Evolutionary conservation across 208 protist genomes (phyloP), one percentile per base, ranked within the genome.

Genomic region (Wallacemonas rigidus): DNA sequence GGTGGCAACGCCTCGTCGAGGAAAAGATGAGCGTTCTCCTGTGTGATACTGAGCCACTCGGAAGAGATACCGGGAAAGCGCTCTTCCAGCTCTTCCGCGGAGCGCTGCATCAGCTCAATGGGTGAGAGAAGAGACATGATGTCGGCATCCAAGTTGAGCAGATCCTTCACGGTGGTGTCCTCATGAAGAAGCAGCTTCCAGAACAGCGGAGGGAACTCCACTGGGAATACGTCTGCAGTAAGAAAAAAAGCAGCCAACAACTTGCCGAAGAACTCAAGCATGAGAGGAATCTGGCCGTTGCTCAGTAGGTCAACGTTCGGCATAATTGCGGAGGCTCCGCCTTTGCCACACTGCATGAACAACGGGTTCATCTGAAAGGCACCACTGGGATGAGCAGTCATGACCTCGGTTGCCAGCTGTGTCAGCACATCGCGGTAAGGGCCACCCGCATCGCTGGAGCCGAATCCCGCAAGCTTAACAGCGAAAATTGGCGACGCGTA

Each of bases 211-310:
- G 98, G 92, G 65, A 98, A 84, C 81, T 98, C 88, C 5, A 99
- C 86, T 1, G 95, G 83, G 9, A 99, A 74, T 14, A 98, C 47
- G 58, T 98, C 88, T 43, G 88, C 83, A 6, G 91, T 92, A 38
- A 97, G 64, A 56, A 99, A 94, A 63, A 93, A 96, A 9, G 93
- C 81, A 7, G 95, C 98, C 68, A 99, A 90, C 48, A 99, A 79
- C 75, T 93, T 94, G 15, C 95, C 95, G 53, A 98, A 88, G 75
- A 98, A 98, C 73, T 96, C 86, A 41, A 97, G 87, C 93, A 97
- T 97, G 55, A 92, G 76, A 7, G 83, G 81, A n/a, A 79, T 89
- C 69, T 97, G 92, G 17, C 74, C 81, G 56, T 76, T 88, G 12
- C 72, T 63, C 9, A 87, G 67, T 43, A 93, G 54, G 0, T 74